Base-by-base conservation (phyloP, 768 basidiomycete genomes). In the Russula sp. region DNA sequence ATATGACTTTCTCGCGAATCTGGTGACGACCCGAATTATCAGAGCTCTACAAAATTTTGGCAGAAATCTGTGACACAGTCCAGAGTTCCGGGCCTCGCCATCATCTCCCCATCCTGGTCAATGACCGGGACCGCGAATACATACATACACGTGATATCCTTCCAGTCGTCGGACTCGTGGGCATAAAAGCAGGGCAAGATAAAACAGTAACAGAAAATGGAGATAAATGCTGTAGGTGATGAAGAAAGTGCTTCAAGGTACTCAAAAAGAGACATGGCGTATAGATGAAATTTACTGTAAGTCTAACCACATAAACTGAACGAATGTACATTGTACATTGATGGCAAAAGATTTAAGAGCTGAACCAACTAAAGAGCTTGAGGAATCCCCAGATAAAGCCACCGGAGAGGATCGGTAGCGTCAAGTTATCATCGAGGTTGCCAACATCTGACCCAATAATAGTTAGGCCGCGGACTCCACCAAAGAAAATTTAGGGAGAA, bases 331-430 rank as follows among this genome's bases (percentile, higher is more conserved):
- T 37, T 47, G 39, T 18, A 44, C 45, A 22, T 7, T 6, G n/a
- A 35, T 31, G 13, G 18, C 32, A 13, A 39, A 34, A 34, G 10
- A 14, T 63, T 57, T 53, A 70, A 3, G 64, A 65, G 20, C 65
- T 62, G 50, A 81, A 64, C 70, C 71, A 77, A 44, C 74, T 75
- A 3, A 79, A 69, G 18, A 75, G 63, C 66, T 77, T 79, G 75
- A 80, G 79, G 27, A 83, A 77, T 3, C 77, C 78, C 83, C 83
- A 87, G 35, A 87, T 72, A 67, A 83, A 79, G 2, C 84, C 89
- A 3, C 94, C 94, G 6, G 91, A 86, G 59, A 95, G 83, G 70
- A 96, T 85, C 4, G 94, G 94, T 31, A 97, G 75, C 8, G 91
- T 95, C 31, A 97, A 73, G 72, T 97, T 96, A 71, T 97, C 94